Evolutionary conservation across 306 rosid genomes (phyloP), one percentile per base, ranked within the genome.

Genomic region (Astragalus glycyphyllos): DNA sequence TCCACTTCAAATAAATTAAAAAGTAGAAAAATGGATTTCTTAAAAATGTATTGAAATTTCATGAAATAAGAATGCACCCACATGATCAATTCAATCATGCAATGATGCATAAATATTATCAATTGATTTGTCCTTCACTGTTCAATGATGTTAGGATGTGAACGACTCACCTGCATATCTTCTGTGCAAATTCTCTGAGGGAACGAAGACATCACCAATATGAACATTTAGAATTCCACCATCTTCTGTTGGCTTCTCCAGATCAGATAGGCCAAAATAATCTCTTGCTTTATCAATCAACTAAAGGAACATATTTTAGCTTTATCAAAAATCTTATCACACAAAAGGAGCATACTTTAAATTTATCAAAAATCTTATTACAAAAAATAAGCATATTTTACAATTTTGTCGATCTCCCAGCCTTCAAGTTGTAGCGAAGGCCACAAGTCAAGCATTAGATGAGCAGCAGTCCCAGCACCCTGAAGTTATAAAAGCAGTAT

Each of bases 381-480:
- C 54, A 51, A 69, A 77, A 79, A 70, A 49, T 35, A 40, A 73
- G 58, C 45, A 51, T 57, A 37, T 51, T 87, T 83, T 77, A 90
- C 98, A 75, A 89, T 91, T 77, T 77, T 67, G 79, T 94, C 98
- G 68, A 91, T 90, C 81, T 94, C 97, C 98, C 97, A 94, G 62
- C 97, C 97, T 59, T 94, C 92, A 71, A 94, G 97, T 77, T 87
- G 97, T 78, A 91, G 72, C 6, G 92, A 85, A 26, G 98, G 96
- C 97, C 97, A 91, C 69, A 90, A 81, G 75, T 81, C 87, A 69
- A 94, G 97, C 90, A 94, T 87, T 86, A 94, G 72, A 74, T 85
- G 91, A 51, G 97, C 98, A 74, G 89, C 86, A 69, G 98, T 94
- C 74, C 97, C 97, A 67, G 89, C 98, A 67, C 92, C 98, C 98